phyloP scores from a whole-genome alignment of 805 yeast species.

The Cyberlindnera petersonii region DNA sequence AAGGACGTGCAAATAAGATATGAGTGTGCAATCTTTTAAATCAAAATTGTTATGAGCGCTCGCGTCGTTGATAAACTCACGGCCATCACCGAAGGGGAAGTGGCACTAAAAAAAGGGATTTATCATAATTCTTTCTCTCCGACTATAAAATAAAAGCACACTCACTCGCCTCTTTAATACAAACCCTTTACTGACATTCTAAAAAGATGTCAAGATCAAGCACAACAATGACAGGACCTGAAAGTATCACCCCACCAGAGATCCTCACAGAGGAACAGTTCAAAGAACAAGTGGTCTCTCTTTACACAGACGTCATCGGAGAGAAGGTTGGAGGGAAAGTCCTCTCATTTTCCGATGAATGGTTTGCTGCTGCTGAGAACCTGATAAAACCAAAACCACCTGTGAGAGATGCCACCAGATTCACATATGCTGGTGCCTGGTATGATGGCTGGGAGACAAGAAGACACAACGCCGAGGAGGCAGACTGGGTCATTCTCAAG shows the following conservation, averaged over 20 bases:
- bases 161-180: neutral
- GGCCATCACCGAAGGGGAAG: slow-evolving; percentile 9
- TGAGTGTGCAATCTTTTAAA: too few relatives aligned
- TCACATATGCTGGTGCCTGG: slow-evolving; percentile 90
- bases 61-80: neutral
- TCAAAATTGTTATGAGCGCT: too few relatives aligned
- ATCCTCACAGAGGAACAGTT: slow-evolving; percentile 23
- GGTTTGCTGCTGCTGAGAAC: slow-evolving; percentile 93
- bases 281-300: slow-evolving; percentile 23
- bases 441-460: slow-evolving; percentile 99
- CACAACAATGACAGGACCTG: slow-evolving; percentile 9
- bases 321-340: slow-evolving; percentile 79
- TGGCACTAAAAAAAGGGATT: neutral
- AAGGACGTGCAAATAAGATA: too few relatives aligned
- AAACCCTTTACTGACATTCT: neutral
- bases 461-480: slow-evolving; percentile 79
- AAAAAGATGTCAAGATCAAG: neutral
- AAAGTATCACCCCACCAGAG: slow-evolving; percentile 8
- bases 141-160: neutral
- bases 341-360: slow-evolving; percentile 73
- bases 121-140: too few relatives aligned
- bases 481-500: slow-evolving; percentile 83
- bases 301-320: slow-evolving; percentile 66
- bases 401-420: slow-evolving; percentile 73
- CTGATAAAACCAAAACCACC: slow-evolving; percentile 79